Evolutionary conservation across 1,284 basidiomycete species (phyloP).

Genomic region (Sanguinoderma infundibulare): DNA sequence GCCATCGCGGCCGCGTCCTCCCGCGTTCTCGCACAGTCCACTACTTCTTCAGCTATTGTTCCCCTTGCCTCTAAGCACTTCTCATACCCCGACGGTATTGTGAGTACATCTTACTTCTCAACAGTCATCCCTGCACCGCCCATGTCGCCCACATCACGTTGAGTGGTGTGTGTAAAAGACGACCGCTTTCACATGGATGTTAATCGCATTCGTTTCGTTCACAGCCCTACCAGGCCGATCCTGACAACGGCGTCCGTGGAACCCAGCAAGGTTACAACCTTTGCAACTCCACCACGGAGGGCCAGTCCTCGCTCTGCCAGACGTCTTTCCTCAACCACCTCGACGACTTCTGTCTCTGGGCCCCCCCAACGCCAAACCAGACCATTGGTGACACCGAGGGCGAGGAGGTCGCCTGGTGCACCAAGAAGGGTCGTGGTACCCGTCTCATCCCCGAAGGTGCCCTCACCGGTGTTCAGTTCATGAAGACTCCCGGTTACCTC

Average conservation of each 20-base stretch:
- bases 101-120: slow-evolving; percentile 32
- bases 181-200: too few species aligned
- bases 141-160: not conserved
- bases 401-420: slow-evolving; percentile 77
- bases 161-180: too few species aligned
- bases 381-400: slow-evolving; percentile 71
- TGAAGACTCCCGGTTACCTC: slow-evolving; percentile 68
- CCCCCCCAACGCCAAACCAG: slow-evolving; percentile 47
- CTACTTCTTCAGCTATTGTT: slow-evolving; percentile 31
- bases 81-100: slow-evolving; percentile 52
- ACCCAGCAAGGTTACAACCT: slow-evolving; percentile 66
- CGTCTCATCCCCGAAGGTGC: slow-evolving; percentile 68
- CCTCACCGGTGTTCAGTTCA: slow-evolving; percentile 67
- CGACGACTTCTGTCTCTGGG: slow-evolving; percentile 71
- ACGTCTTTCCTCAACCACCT: slow-evolving; percentile 59
- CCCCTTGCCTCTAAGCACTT: slow-evolving; percentile 60
- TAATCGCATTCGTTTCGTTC: not conserved
- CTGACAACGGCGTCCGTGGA: slow-evolving; percentile 54
- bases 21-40: slow-evolving; percentile 40
- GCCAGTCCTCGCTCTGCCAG: slow-evolving; percentile 64
- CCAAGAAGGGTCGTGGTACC: slow-evolving; percentile 66
- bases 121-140: not conserved
- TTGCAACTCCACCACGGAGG: slow-evolving; percentile 74
- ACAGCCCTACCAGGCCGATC: slow-evolving; percentile 63
- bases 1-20: slow-evolving; percentile 41